A percentile compares a stretch with the other conserved stretches of the same genome.
phyloP scores from a whole-genome alignment of 495 filamentous ascomycete species.

The Podospora bellae-mahoneyi region DNA sequence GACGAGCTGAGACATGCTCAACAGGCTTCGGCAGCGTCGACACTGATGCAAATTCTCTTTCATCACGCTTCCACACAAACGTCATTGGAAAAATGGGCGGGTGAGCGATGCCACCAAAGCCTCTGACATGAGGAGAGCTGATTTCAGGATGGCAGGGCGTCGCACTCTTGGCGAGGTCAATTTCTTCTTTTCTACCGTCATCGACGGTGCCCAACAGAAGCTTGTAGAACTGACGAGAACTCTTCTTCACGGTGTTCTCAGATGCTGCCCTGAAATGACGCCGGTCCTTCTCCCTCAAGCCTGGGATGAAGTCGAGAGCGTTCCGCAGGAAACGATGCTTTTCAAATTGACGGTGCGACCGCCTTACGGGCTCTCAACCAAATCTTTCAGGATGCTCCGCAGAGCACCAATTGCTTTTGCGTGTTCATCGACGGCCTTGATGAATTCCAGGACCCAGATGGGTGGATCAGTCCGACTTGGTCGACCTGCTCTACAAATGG shows the following conservation, averaged over 20 bases:
- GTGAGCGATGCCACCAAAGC: neutral
- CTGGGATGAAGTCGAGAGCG: neutral
- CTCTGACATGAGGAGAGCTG: neutral
- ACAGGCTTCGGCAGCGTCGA: neutral
- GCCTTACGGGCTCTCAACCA: neutral
- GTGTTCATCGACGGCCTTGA: constrained; percentile 33
- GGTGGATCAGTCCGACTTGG: constrained; percentile 9
- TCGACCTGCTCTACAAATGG: constrained; percentile 15
- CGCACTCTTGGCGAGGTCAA: neutral
- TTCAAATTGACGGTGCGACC: too few relatives aligned
- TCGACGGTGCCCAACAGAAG: neutral
- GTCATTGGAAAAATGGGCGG: constrained; percentile 4
- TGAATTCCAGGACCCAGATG: constrained; percentile 30
- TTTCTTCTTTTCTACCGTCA: constrained; percentile 10
- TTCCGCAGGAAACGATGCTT: too few relatives aligned
- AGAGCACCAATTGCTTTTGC: neutral
- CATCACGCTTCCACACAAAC: neutral
- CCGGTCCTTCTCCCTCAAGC: neutral
- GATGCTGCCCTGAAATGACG: constrained; percentile 1
- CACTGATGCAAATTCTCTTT: constrained; percentile 10
- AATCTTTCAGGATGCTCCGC: neutral
- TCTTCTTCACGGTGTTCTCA: constrained; percentile 8
- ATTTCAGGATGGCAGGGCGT: neutral
- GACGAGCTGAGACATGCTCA: neutral
- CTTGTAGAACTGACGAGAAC: neutral